Percentiles rank a stretch among this genome's conserved stretches.
Conservation (phyloP, 2,329 filamentous ascomycete species). For the Colletotrichum endophyticum region DNA sequence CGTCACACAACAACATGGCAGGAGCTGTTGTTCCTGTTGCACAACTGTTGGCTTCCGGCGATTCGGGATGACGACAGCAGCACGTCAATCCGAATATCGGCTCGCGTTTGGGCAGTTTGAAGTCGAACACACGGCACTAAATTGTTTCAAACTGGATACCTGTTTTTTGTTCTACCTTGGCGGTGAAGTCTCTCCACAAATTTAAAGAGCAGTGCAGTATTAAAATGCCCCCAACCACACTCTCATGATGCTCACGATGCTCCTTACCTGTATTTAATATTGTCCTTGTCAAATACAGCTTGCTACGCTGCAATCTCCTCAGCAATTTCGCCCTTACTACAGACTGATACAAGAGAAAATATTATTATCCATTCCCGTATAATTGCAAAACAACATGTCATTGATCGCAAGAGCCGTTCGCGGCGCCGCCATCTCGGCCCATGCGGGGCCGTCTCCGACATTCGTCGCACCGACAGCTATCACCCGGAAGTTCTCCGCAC, state of each 20-base stretch:
- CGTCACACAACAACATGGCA: neutral
- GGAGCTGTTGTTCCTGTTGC: neutral
- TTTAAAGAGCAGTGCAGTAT: neutral
- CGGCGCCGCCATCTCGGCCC: neutral
- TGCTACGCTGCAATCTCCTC: neutral
- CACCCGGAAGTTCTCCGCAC: neutral
- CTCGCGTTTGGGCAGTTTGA: neutral
- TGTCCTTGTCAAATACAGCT: rapidly evolving
- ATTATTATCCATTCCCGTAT: neutral
- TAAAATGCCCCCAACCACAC: neutral
- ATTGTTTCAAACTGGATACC: neutral
- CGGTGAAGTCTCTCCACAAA: neutral
- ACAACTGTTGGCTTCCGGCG: neutral
- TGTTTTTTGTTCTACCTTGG: neutral
- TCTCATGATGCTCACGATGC: rapidly evolving
- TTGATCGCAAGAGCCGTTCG: neutral
- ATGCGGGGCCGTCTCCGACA: neutral
- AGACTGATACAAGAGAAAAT: neutral
- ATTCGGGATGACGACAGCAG: neutral
- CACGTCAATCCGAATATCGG: neutral
- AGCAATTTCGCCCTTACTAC: neutral
- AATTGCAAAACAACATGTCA: neutral
- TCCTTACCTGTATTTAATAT: neutral
- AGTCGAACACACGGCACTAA: neutral
- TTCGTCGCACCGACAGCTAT: neutral